Percentiles rank a stretch among this genome's conserved stretches.
Conservation (phyloP, 176 grass and related monocot species). For the Triticum dicoccoides region DNA sequence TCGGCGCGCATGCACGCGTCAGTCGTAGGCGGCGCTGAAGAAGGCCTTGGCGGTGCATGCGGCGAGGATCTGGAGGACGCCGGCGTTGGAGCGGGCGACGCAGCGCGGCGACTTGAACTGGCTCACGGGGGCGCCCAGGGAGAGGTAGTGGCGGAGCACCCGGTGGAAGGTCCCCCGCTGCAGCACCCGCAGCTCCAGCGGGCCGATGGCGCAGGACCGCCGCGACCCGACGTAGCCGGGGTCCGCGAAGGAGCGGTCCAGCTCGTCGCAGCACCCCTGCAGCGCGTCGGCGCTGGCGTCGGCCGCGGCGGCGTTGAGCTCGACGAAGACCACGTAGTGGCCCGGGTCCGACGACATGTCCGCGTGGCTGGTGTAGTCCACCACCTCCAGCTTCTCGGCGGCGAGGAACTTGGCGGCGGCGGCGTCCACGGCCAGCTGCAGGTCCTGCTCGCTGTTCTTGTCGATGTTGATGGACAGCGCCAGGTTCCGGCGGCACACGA, state of each 20-base stretch:
- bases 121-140: slow-evolving; percentile 51
- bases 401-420: slow-evolving; percentile 50
- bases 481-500: slow-evolving; percentile 68
- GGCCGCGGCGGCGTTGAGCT: slow-evolving; percentile 59
- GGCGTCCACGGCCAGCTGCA: slow-evolving; percentile 61
- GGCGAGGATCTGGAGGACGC: slow-evolving; percentile 64
- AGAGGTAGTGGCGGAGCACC: slow-evolving; percentile 58
- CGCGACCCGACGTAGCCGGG: slow-evolving; percentile 59
- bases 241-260: slow-evolving; percentile 65
- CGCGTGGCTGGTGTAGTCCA: slow-evolving; percentile 80
- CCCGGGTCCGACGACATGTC: slow-evolving; percentile 57
- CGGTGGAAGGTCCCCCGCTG: slow-evolving; percentile 52
- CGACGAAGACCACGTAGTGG: slow-evolving; percentile 79
- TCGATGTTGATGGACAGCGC: slow-evolving; percentile 82
- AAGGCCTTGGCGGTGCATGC: slow-evolving; percentile 13
- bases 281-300: slow-evolving; percentile 45
- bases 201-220: slow-evolving; percentile 33
- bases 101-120: slow-evolving; percentile 91
- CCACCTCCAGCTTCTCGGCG: slow-evolving; percentile 77
- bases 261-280: slow-evolving; percentile 68
- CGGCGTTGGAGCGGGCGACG: slow-evolving; percentile 36
- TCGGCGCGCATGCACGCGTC: neutral
- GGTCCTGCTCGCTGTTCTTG: slow-evolving; percentile 92
- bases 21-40: slow-evolving; percentile 44
- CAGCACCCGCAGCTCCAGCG: slow-evolving; percentile 64